Conservation (phyloP, 371 early-diverging fungal species). For the Rhizopus stolonifer region DNA sequence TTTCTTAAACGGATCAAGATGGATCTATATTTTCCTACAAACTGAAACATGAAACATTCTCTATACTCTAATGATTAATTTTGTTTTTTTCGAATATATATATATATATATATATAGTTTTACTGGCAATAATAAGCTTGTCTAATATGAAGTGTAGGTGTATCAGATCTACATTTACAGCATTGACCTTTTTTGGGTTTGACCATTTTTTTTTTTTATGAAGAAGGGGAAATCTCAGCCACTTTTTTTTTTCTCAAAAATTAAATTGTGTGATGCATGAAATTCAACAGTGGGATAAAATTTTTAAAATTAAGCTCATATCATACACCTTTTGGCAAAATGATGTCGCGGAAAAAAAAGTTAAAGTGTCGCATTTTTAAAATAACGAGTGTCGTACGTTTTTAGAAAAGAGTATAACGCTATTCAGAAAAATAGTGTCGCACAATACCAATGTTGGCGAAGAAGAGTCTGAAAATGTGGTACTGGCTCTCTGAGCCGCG, state of each 20-base stretch:
- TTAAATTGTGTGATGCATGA: no score
- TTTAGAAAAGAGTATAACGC: no score
- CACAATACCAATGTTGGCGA: no score
- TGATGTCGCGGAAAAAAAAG: no score
- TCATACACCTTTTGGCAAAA: no score
- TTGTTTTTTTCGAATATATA: background rate
- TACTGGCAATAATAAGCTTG: constrained; percentile 80
- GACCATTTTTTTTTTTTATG: background rate
- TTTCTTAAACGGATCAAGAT: constrained; percentile 35
- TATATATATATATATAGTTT: constrained; percentile 1
- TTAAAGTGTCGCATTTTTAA: no score
- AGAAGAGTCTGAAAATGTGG: no score
- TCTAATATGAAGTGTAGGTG: constrained; percentile 65
- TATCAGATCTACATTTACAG: constrained; percentile 75
- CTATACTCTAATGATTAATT: constrained; percentile 21
- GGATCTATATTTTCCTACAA: constrained; percentile 67
- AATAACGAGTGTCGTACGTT: no score
- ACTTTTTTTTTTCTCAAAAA: background rate
- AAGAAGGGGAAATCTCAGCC: background rate
- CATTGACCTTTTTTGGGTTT: constrained; percentile 33
- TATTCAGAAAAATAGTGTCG: no score
- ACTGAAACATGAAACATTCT: constrained; percentile 63
- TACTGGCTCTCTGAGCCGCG: no score
- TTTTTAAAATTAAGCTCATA: no score
- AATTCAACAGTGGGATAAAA: no score